These are phyloP conservation scores for Trichoderma gracile DNA, from an alignment of 2,329 filamentous ascomycete genomes.

Conservation along the genomic window DNA sequence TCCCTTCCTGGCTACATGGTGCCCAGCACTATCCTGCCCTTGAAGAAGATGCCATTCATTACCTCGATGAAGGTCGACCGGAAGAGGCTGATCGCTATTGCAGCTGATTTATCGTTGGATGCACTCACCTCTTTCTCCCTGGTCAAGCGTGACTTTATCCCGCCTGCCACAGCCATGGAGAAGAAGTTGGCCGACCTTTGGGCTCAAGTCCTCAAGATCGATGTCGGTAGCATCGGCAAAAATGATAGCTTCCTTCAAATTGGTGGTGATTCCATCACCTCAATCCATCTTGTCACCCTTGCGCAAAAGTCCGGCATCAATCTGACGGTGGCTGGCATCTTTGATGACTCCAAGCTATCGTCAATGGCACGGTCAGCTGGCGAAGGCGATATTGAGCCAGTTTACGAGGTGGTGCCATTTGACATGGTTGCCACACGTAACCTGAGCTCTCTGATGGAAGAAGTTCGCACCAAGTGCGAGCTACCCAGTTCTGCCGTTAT, in stretches of 20 bases:
- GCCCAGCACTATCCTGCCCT: constrained; percentile 35
- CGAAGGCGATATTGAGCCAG: not conserved
- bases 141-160: constrained; percentile 20
- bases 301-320: constrained; percentile 5
- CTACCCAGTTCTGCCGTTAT: not conserved
- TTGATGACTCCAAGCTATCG: constrained; percentile 9
- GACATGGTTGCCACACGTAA: not conserved
- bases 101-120: not conserved
- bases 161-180: not conserved
- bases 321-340: constrained; percentile 7
- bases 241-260: constrained; percentile 44
- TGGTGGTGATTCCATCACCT: constrained; percentile 45
- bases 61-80: constrained; percentile 29
- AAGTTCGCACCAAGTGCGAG: constrained; percentile 1
- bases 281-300: constrained; percentile 14
- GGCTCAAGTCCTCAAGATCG: constrained; percentile 19
- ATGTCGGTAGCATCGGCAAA: not conserved
- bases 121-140: constrained; percentile 3
- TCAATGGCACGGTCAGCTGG: not conserved
- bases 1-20: constrained; percentile 40
- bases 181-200: constrained; percentile 8
- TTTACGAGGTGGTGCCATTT: constrained; percentile 5
- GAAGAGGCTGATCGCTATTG: not conserved
- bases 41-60: constrained; percentile 29
- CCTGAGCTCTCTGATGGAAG: not conserved